Evolutionary conservation across 2,329 filamentous ascomycete genomes (phyloP).

Genomic region (Berkeleyomyces rouxiae): DNA sequence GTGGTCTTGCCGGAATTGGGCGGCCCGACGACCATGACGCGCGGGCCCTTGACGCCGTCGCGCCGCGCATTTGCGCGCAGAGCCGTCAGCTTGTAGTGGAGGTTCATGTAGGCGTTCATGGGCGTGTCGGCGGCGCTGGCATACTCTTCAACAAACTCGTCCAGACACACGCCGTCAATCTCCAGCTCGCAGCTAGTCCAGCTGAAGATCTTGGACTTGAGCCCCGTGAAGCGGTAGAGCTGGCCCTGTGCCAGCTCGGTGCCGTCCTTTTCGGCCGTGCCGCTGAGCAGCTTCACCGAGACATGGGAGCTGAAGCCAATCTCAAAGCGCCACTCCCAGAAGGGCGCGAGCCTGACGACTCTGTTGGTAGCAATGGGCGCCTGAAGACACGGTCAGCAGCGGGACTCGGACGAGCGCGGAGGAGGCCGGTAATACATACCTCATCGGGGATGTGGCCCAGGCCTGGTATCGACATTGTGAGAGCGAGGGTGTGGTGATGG

Average conservation of each 20-base stretch:
- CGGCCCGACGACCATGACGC: conserved; percentile 71
- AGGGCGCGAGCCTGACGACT: conserved; percentile 38
- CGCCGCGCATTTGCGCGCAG: conserved; percentile 45
- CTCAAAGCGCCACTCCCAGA: conserved; percentile 67
- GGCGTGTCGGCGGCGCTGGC: conserved; percentile 60
- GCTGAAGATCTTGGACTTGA: conserved; percentile 77
- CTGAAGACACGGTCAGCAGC: background rate
- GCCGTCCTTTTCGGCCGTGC: conserved; percentile 85
- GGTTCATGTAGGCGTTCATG: conserved; percentile 63
- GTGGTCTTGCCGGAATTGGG: conserved; percentile 71
- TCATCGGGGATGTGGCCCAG: conserved; percentile 49
- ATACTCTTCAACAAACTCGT: conserved; percentile 43
- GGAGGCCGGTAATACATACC: conserved; percentile 24
- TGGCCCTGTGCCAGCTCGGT: conserved; percentile 75
- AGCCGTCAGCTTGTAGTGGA: conserved; percentile 72
- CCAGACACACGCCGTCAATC: conserved; percentile 43
- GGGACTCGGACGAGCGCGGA: background rate
- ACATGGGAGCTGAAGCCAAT: conserved; percentile 34
- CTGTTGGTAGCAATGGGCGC: conserved; percentile 22
- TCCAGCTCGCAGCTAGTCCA: conserved; percentile 84
- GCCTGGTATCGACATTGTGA: conserved; percentile 54
- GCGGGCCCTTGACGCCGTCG: conserved; percentile 42
- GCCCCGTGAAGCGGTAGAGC: conserved; percentile 63
- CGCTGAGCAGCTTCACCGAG: conserved; percentile 49
- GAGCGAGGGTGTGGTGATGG: background rate